Conservation (phyloP, 352 stramenopile genomes). For the Lagenidium giganteum region DNA sequence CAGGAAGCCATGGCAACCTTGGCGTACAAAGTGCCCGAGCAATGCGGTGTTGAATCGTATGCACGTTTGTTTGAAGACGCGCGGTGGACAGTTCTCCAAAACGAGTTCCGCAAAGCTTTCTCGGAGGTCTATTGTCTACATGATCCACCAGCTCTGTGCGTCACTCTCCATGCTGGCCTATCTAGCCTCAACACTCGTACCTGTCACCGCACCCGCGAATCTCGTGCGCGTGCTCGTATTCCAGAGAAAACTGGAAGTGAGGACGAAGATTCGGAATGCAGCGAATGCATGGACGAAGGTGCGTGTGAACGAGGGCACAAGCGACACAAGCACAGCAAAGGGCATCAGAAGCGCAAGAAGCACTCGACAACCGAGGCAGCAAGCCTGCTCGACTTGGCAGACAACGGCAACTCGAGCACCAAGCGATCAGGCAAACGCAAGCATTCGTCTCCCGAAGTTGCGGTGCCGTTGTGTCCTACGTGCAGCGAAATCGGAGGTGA, state of each 20-base stretch:
- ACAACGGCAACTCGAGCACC: too few species aligned
- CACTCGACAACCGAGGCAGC: constrained; percentile 2
- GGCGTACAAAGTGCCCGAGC: constrained; percentile 36
- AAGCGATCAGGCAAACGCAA: constrained; percentile 30
- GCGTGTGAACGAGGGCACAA: too few species aligned
- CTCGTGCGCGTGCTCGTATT: constrained; percentile 18
- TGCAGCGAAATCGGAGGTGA: constrained; percentile 57
- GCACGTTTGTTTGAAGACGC: constrained; percentile 34
- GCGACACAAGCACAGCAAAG: constrained; percentile 6
- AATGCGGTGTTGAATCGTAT: constrained; percentile 40
- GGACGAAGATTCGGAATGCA: background rate
- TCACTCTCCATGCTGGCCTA: constrained; percentile 44
- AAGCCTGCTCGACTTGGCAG: too few species aligned
- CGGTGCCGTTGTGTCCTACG: constrained; percentile 48
- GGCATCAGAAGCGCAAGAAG: constrained; percentile 25
- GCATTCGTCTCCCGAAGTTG: constrained; percentile 8
- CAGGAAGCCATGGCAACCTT: constrained; percentile 55
- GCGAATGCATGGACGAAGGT: constrained; percentile 1
- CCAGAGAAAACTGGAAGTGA: constrained; percentile 8
- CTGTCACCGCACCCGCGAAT: constrained; percentile 43
- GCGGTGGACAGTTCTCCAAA: constrained; percentile 32
- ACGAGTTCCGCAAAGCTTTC: constrained; percentile 42
- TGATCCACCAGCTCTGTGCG: constrained; percentile 37
- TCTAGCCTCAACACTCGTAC: constrained; percentile 55
- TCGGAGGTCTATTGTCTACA: constrained; percentile 48